These are phyloP conservation scores for Sarcodon sp. DNA, from an alignment of 768 basidiomycete species.

Conservation along the genomic window DNA sequence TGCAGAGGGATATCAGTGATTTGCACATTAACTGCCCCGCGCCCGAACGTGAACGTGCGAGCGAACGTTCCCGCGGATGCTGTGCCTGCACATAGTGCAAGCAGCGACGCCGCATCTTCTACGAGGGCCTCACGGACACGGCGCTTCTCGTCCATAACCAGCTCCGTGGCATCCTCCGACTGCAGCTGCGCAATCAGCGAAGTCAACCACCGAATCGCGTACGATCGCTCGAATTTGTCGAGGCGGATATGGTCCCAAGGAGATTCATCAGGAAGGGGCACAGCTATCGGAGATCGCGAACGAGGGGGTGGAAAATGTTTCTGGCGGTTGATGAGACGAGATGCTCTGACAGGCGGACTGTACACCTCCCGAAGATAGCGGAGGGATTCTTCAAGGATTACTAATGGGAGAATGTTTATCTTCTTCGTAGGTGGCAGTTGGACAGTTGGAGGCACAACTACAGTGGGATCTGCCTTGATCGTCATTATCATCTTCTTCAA, in stretches of 20 bases:
- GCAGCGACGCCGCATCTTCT: slow-evolving; percentile 41
- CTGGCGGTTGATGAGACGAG: neutral
- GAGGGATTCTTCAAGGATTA: too few species aligned
- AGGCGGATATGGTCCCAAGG: slow-evolving; percentile 22
- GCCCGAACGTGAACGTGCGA: slow-evolving; percentile 37
- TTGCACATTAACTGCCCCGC: slow-evolving; percentile 20
- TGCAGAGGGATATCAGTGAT: slow-evolving; percentile 60
- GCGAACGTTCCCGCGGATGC: slow-evolving; percentile 46
- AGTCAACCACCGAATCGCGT: slow-evolving; percentile 65
- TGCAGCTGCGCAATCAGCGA: slow-evolving; percentile 29
- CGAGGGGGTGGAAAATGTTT: neutral
- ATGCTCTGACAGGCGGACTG: neutral
- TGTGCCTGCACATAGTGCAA: slow-evolving; percentile 53
- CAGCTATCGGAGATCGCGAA: neutral
- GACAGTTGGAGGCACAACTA: too few species aligned
- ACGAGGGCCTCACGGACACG: slow-evolving; percentile 24
- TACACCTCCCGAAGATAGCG: neutral
- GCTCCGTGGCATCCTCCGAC: neutral
- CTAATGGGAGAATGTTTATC: too few species aligned
- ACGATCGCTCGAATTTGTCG: slow-evolving; percentile 60
- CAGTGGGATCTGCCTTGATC: too few species aligned
- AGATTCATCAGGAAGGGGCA: neutral
- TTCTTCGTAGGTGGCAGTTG: too few species aligned
- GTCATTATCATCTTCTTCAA: too few species aligned
- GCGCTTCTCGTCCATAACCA: neutral